Conservation (phyloP, 2,329 filamentous ascomycete genomes). For the Aspergillus carbonarius region DNA sequence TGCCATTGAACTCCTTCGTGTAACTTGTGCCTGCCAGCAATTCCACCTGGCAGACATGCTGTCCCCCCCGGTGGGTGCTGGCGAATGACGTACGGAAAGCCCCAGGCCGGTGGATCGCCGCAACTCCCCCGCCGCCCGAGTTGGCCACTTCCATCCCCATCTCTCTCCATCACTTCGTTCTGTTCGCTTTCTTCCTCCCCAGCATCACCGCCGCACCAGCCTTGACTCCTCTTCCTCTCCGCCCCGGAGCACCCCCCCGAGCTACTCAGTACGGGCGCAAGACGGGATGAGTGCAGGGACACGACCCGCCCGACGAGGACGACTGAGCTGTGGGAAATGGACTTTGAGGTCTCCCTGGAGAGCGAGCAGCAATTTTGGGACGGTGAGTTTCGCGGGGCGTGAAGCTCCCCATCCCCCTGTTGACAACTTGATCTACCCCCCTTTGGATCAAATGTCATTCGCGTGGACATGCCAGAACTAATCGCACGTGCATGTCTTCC, state of each 20-base stretch:
- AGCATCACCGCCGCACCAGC: neutral
- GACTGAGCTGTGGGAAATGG: slow-evolving; percentile 54
- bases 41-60: neutral
- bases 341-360: slow-evolving; percentile 71
- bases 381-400: slow-evolving; percentile 54
- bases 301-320: slow-evolving; percentile 32
- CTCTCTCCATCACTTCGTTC: neutral
- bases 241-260: neutral
- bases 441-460: neutral
- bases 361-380: slow-evolving; percentile 87
- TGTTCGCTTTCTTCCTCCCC: neutral
- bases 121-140: neutral
- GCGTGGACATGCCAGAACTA: too few relatives aligned
- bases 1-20: neutral
- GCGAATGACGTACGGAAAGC: slow-evolving; percentile 2
- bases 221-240: neutral
- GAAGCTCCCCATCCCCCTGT: too few relatives aligned
- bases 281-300: slow-evolving; percentile 39
- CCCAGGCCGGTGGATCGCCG: neutral
- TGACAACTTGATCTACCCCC: neutral
- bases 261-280: slow-evolving; percentile 19
- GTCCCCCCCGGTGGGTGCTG: too few relatives aligned
- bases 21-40: too few relatives aligned
- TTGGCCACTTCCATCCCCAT: neutral
- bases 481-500: neutral